A percentile compares a stretch with the other conserved stretches of the same genome.
phyloP scores from a whole-genome alignment of 2,329 filamentous ascomycete species.

The Aaosphaeria pasadenensis region DNA sequence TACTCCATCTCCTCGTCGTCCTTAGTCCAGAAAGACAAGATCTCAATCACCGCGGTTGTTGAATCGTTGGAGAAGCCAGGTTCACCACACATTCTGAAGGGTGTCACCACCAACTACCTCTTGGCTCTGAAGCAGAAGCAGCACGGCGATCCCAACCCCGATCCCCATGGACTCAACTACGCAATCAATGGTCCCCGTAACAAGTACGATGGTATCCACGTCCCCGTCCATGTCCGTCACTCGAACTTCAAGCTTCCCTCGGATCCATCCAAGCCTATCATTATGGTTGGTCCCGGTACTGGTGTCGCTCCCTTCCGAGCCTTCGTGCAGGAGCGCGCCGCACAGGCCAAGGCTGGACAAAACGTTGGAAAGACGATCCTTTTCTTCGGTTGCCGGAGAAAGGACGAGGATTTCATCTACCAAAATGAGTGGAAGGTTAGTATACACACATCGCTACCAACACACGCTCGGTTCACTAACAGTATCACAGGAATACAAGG shows the following conservation, averaged over 20 bases:
- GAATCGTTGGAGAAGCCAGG: constrained; percentile 78
- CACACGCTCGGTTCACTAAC: constrained; percentile 10
- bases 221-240: constrained; percentile 93
- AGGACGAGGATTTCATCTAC: constrained; percentile 90
- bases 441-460: constrained; percentile 6
- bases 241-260: constrained; percentile 99
- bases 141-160: constrained; percentile 77
- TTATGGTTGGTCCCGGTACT: constrained; percentile 94
- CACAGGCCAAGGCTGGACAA: constrained; percentile 74
- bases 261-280: constrained; percentile 87
- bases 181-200: constrained; percentile 85
- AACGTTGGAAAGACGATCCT: constrained; percentile 83
- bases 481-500: constrained; percentile 67
- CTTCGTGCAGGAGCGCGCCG: constrained; percentile 90
- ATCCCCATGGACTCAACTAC: constrained; percentile 82
- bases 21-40: constrained; percentile 86
- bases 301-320: constrained; percentile 95
- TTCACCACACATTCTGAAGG: constrained; percentile 76
- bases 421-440: constrained; percentile 87
- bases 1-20: constrained; percentile 99
- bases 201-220: constrained; percentile 94
- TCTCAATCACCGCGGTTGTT: constrained; percentile 92
- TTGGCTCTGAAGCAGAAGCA: constrained; percentile 95
- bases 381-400: constrained; percentile 92
- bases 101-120: constrained; percentile 96